Evolutionary conservation across 768 basidiomycete species (phyloP).

Genomic region (Sporobolomyces roseus): DNA sequence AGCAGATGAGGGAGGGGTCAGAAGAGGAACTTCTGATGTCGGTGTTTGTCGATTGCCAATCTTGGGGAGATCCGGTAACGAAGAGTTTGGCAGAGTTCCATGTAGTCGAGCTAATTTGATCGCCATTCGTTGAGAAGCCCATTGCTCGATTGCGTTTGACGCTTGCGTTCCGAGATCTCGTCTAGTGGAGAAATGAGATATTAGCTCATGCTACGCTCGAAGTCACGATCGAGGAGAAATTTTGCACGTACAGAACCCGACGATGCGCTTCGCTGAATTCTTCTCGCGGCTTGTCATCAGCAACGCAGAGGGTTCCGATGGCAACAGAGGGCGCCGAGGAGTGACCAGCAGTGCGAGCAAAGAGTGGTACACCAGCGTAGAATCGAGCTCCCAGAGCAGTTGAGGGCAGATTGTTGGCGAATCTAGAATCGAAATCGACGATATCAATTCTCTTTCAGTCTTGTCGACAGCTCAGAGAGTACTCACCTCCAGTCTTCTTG

Average conservation of each 20-base stretch:
- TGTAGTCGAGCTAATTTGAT: slow-evolving; percentile 35
- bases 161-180: slow-evolving; percentile 38
- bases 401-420: slow-evolving; percentile 11
- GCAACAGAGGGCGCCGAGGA: slow-evolving; percentile 30
- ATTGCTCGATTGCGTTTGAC: slow-evolving; percentile 43
- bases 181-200: neutral
- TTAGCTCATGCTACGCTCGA: neutral
- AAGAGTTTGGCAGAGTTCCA: slow-evolving; percentile 1
- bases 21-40: neutral
- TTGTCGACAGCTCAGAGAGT: no score
- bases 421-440: neutral
- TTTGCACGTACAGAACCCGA: slow-evolving; percentile 31
- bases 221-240: neutral
- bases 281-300: slow-evolving; percentile 40
- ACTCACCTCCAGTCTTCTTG: slow-evolving; percentile 37
- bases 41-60: no score
- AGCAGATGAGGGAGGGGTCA: slow-evolving; percentile 9
- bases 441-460: no score
- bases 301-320: slow-evolving; percentile 43
- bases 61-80: neutral
- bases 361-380: slow-evolving; percentile 40
- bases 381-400: slow-evolving; percentile 37
- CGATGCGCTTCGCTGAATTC: slow-evolving; percentile 40
- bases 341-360: slow-evolving; percentile 33
- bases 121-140: slow-evolving; percentile 33